Base-by-base conservation (phyloP, 1,284 basidiomycete genomes). In the Rhodotorula sp. region DNA sequence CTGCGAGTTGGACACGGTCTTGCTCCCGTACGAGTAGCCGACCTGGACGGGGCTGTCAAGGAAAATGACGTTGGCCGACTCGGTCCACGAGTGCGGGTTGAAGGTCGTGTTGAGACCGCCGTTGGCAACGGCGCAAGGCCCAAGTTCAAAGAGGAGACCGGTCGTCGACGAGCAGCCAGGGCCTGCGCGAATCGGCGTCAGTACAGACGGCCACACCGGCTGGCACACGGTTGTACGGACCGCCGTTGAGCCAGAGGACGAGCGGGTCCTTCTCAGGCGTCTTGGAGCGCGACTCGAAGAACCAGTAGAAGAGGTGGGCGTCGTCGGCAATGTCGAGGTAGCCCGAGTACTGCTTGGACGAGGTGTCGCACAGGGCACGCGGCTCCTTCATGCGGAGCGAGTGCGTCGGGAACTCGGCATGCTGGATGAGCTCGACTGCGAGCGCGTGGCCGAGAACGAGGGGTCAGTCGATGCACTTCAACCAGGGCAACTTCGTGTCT, bases 211-310 rank as follows among this genome's bases (percentile, higher is more conserved):
- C 16, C 13, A 45, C 3, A 5, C 4, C 16, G n/a, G n/a, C 17
- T 12, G 48, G 3, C 2, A 4, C 50, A 27, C n/a, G 19, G 34
- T 21, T 13, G 17, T 10, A 27, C 52, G 91, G 90, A 9, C 91
- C 91, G 59, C 92, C 93, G 78, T 93, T 94, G 55, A 95, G 84
- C 94, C 94, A 96, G 67, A 97, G 84, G 44, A 93, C 85, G 7
- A 97, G 84, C 16, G 93, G 93, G 25, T 91, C 92, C 60, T 87
- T 85, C 64, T 85, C 82, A 2, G 93, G 92, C 42, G 87, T 85
- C 70, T 82, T 85, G 55, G 58, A 61, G 9, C 93, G 86, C 3
- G 89, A 87, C 83, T 95, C 92, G 78, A 93, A 94, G 85, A 92
- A 91, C 89, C 90, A 78, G 83, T 92, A 93, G 86, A 92, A 93